Evolutionary conservation across 768 basidiomycete genomes (phyloP), one percentile per base, ranked within the genome.

Genomic region (Trametes elegans): DNA sequence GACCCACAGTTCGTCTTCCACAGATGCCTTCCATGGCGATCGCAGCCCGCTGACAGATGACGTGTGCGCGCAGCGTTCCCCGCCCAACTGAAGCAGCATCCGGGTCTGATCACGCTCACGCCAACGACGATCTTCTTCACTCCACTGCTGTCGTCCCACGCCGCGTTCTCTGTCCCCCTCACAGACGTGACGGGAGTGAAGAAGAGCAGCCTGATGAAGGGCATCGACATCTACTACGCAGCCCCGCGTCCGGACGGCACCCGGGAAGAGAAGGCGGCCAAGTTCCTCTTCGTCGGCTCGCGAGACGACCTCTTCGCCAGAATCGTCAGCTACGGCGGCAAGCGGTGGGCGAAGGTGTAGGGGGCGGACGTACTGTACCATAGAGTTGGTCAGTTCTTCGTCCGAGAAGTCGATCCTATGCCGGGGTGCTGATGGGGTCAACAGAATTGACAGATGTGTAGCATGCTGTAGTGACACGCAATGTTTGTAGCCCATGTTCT

Each of bases 221-320:
- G 84, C 2, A 66, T 88, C 24, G 64, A 71, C 13, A 65, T 88
- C 21, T 66, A 67, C 40, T 84, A 79, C 78, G 55, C 49, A 34
- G 64, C 71, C 5, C 60, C 62, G 23, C 51, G 50, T 7, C 26
- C 55, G 6, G 69, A 71, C 14, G 72, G 65, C 11, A 54, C 60
- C n/a, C 66, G 62, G 14, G 67, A 65, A 28, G 74, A 74, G 53
- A 74, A 69, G 49, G 79, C 80, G 49, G 83, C 81, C 47, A 79
- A 69, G 60, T 85, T 88, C 62, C 57, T 70, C 16, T 85, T 83
- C 81, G 75, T 87, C 34, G 79, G 79, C 28, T 74, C 70, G 23
- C 78, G 85, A 5, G 84, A 88, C 66, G 85, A 87, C 42, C 65
- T 88, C 16, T 87, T 88, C 66, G 82, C 82, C 39, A 69, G 84